Evolutionary conservation across 2,329 filamentous ascomycete genomes (phyloP), one percentile per base, ranked within the genome.

Genomic region (Verticillium klebahnii): DNA sequence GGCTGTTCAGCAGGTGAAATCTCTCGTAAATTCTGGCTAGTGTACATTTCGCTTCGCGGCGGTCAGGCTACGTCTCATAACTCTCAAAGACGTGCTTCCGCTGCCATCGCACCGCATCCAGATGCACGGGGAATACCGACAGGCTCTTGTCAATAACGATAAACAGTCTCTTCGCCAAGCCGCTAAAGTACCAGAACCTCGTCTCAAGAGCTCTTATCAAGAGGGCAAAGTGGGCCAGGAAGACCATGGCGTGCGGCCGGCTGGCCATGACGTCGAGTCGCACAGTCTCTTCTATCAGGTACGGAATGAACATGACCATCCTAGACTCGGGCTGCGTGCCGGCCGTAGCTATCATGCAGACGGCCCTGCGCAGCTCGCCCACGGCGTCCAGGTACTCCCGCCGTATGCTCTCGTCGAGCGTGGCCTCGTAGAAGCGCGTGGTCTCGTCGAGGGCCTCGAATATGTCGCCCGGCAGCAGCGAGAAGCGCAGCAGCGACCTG

Each of bases 141-240:
- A 65, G 14, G 15, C 32, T n/a, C 12, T 5, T 32, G 11, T 73
- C 71, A 54, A 68, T 65, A 3, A 67, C 58, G 12, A 25, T 56
- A 14, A 73, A 59, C 1, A 68, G 7, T 29, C 67, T 65, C 19
- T 52, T 62, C 17, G 67, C 63, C 71, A 70, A 73, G 2, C 71
- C 69, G 59, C 62, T 66, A 2, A 65, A 7, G 54, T 61, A 71
- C 71, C 71, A 73, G 58, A 67, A 72, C 15, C 52, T 60, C 36
- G 60, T 69, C 45, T 73, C 71, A 3, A 71, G 29, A 5, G 63
- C 58, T 25, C 69, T 65, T n/a, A 72, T 58, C 15, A 68, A 63
- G 0, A 73, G 62, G 15, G 65, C 60, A 32, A 68, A 69, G 39
- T 73, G 61, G 5, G 69, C 66, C n/a, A 73, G 57, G 2, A 73